phyloP scores from a whole-genome alignment of 371 early-diverging fungal species.

The Mortierella sp. region DNA sequence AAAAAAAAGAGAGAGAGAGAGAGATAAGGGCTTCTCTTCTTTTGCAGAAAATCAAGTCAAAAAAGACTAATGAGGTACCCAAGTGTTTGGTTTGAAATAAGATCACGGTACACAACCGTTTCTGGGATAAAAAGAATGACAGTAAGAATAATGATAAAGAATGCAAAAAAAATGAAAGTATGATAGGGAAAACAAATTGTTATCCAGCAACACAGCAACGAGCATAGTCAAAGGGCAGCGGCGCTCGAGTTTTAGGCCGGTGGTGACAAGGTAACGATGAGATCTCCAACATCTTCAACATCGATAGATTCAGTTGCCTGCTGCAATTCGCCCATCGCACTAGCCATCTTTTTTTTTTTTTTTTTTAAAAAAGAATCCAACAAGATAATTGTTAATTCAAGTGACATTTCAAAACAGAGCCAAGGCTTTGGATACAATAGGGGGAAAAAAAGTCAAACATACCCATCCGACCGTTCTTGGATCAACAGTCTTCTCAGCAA shows the following conservation, averaged over 20 bases:
- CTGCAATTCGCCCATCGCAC: slow-evolving; percentile 47
- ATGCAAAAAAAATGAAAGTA: background rate
- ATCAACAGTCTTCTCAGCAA: slow-evolving; percentile 51
- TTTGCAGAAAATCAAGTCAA: too few species aligned
- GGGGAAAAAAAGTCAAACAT: slow-evolving; percentile 5
- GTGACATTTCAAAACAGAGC: too few species aligned
- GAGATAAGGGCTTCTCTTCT: too few species aligned
- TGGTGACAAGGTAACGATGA: slow-evolving; percentile 49
- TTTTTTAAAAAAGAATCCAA: too few species aligned
- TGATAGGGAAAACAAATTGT: background rate
- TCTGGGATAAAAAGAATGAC: background rate
- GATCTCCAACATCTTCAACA: slow-evolving; percentile 51
- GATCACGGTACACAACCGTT: background rate
- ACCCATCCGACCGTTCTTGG: slow-evolving; percentile 54
- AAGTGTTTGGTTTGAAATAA: background rate
- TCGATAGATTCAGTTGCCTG: slow-evolving; percentile 52
- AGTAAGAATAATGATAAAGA: background rate
- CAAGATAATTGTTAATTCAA: too few species aligned
- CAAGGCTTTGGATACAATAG: too few species aligned
- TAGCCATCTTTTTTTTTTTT: slow-evolving; percentile 41
- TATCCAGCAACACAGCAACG: background rate
- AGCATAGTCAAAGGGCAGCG: background rate
- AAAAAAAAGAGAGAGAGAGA: too few species aligned
- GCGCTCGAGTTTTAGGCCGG: background rate
- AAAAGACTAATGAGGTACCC: background rate